Conservation (phyloP, 305 asterid genomes). For the Solanum hybrid region DNA sequence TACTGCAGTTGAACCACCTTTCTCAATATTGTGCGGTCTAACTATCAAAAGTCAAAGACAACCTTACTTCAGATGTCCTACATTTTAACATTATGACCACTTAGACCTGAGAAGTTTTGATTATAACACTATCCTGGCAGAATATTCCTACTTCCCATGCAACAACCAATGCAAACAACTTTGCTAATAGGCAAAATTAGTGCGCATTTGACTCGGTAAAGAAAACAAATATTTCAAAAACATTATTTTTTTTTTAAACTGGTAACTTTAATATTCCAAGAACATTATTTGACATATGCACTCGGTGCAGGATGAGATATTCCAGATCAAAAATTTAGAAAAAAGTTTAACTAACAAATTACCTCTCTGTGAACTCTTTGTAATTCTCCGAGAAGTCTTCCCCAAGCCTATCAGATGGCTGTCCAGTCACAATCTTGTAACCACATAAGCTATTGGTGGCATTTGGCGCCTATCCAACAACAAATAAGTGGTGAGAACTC, state of each 20-base stretch:
- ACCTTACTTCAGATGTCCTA: not conserved
- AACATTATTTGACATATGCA: not conserved
- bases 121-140: not conserved
- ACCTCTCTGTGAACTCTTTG: slow-evolving; percentile 84
- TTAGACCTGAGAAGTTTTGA: not conserved
- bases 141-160: not conserved
- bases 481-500: slow-evolving; percentile 13
- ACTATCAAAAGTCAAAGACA: not conserved
- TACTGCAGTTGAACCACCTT: not conserved
- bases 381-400: slow-evolving; percentile 85
- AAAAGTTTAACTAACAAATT: slow-evolving; percentile 11
- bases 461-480: slow-evolving; percentile 68
- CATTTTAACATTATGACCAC: not conserved
- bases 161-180: not conserved
- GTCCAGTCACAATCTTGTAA: slow-evolving; percentile 96
- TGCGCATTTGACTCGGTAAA: not conserved
- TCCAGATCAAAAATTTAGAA: not conserved
- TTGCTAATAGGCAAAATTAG: not conserved
- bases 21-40: not conserved
- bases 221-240: not conserved
- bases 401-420: slow-evolving; percentile 97
- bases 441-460: slow-evolving; percentile 92
- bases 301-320: not conserved
- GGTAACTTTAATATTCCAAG: not conserved
- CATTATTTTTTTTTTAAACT: not conserved